phyloP scores from a whole-genome alignment of 78 protist genomes.

The Diacronema lutheri region DNA sequence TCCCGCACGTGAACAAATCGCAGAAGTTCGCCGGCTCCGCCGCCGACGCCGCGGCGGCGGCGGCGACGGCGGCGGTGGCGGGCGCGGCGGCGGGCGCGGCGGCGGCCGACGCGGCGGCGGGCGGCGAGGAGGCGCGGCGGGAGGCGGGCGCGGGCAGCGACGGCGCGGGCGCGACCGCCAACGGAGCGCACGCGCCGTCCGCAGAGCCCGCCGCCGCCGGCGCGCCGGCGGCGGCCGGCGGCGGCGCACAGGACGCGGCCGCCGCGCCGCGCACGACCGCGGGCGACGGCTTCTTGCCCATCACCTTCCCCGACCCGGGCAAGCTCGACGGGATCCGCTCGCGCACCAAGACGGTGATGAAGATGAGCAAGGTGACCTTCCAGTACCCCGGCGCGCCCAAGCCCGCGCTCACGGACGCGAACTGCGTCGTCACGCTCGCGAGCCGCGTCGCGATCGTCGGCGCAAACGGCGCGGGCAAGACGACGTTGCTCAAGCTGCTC shows the following conservation, averaged over 20 bases:
- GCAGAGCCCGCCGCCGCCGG: no score
- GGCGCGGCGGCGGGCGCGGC: background rate
- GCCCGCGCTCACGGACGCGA: background rate
- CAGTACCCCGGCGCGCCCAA: background rate
- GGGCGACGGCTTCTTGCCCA: background rate
- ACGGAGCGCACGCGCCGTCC: no score
- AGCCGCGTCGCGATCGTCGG: constrained; percentile 42
- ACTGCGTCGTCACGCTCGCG: background rate
- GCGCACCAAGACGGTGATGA: constrained; percentile 3
- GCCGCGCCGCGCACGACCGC: no score
- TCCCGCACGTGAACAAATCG: background rate
- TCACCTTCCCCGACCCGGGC: constrained; percentile 12
- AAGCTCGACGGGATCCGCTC: constrained; percentile 28
- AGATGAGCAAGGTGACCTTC: background rate
- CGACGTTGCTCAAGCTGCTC: constrained; percentile 49
- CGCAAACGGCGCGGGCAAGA: constrained; percentile 51
- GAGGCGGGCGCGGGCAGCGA: no score
- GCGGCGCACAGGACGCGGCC: no score
- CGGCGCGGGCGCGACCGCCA: no score
- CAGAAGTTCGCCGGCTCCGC: background rate
- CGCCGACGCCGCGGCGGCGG: background rate
- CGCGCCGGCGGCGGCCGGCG: no score
- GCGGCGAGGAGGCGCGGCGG: background rate
- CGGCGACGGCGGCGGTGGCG: background rate
- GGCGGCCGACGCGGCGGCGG: background rate